Evolutionary conservation across 257 asterid genomes (phyloP), one percentile per base, ranked within the genome.

Genomic region (Solanum gracilifrons): DNA sequence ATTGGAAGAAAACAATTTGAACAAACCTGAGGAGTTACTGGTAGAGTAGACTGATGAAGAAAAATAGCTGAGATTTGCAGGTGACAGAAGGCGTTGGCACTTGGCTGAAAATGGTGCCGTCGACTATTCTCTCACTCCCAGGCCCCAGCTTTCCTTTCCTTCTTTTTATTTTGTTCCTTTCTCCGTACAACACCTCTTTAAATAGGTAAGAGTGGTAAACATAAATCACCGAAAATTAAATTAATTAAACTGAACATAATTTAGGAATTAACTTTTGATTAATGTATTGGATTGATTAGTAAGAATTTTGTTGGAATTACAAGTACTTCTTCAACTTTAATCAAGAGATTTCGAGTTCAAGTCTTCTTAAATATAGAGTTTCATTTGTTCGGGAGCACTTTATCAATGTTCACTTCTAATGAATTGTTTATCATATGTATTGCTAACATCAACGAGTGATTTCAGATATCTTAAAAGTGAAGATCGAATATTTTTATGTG

Each of bases 71-170:
- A 21, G 82, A 23, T 73, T 73, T 73, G 48, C 82, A 73, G 82
- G 48, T 4, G 16, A 20, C 29, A 11, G 46, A 6, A 33, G 48
- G 16, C 13, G 82, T 36, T 74, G 82, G 82, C 82, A 74, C 82
- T 74, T 74, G 48, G 82, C 27, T 36, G 51, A 36, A 74, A 74
- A 74, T 36, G 48, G 82, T 74, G 31, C 82, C 82, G 82, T 74
- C 51, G 31, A 35, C 64, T 55, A 55, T 55, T 55, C 64, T 55
- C 25, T 55, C 64, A 55, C 29, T 21, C 46, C 9, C 51, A 69
- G 20, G 73, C 20, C 32, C 33, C 76, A 33, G 29, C 20, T 36
- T 55, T 66, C 69, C 82, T 39, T 18, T 23, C 20, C 25, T 36
- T 27, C 32, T 64, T 55, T 60, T 60, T 60, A 60, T 21, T 60